Percentiles rank a stretch among this genome's conserved stretches.
Evolutionary conservation across 2,329 filamentous ascomycete species (phyloP).

Genomic region (Stagonosporopsis tanaceti): DNA sequence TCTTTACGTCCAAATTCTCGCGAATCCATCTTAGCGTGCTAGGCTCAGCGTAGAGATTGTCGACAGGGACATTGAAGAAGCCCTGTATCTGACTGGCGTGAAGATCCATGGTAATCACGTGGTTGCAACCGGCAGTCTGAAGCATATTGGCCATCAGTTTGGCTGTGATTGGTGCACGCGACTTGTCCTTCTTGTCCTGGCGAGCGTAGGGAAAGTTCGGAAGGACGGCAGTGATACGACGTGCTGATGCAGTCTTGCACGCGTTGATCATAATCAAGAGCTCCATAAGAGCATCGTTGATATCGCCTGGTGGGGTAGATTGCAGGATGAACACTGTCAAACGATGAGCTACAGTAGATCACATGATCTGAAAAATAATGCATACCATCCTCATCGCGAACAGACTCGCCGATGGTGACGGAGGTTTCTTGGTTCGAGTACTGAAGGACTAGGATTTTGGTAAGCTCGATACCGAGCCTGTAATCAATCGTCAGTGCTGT

Average conservation of each 20-base stretch:
- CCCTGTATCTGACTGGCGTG: conserved; percentile 94
- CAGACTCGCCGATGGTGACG: conserved; percentile 94
- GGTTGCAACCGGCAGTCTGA: conserved; percentile 90
- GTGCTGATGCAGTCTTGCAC: conserved; percentile 83
- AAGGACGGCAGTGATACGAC: conserved; percentile 92
- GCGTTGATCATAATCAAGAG: conserved; percentile 98
- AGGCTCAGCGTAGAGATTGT: conserved; percentile 91
- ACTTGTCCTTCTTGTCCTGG: conserved; percentile 98
- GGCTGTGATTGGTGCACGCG: conserved; percentile 92
- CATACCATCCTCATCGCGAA: conserved; percentile 91
- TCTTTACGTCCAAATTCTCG: conserved; percentile 80
- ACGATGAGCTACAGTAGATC: conserved; percentile 32
- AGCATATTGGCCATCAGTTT: conserved; percentile 98
- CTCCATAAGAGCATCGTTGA: conserved; percentile 98
- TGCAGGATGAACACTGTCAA: conserved; percentile 87
- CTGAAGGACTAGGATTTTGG: conserved; percentile 81
- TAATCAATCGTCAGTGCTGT: conserved; percentile 29
- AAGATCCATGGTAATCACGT: conserved; percentile 95
- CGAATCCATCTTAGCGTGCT: conserved; percentile 91
- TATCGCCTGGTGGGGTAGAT: conserved; percentile 92
- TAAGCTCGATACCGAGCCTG: conserved; percentile 78
- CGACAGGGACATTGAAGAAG: conserved; percentile 86
- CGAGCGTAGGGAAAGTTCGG: conserved; percentile 97
- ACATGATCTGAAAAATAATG: conserved; percentile 12
- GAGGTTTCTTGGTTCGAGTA: conserved; percentile 89